A percentile compares a stretch with the other conserved stretches of the same genome.
Evolutionary conservation across 169 alveolate species (phyloP).

Genomic region (Babesia ovata): DNA sequence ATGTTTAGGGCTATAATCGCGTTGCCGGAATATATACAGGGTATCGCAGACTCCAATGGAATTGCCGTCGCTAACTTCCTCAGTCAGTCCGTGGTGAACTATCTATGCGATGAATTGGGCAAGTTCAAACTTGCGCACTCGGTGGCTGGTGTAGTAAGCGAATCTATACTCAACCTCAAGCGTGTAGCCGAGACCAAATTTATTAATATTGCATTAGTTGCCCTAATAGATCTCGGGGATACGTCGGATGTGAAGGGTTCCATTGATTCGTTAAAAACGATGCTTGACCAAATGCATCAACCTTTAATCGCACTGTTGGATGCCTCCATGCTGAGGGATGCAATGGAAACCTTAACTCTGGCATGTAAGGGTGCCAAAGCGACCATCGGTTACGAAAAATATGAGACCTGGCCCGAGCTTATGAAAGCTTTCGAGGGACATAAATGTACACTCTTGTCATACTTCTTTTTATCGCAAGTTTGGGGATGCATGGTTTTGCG

Average conservation of each 20-base stretch:
- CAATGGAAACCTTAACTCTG: constrained; percentile 12
- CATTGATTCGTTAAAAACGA: background rate
- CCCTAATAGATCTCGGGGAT: constrained; percentile 30
- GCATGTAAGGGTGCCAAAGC: constrained; percentile 13
- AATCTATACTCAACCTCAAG: constrained; percentile 38
- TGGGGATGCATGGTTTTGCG: constrained; percentile 47
- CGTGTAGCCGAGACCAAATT: constrained; percentile 61
- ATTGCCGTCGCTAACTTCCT: constrained; percentile 49
- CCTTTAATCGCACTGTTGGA: constrained; percentile 22
- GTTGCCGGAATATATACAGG: constrained; percentile 60
- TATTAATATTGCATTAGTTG: constrained; percentile 26
- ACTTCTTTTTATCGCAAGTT: constrained; percentile 31
- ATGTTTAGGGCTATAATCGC: constrained; percentile 30
- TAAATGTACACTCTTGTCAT: background rate
- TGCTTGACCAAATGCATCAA: constrained; percentile 17
- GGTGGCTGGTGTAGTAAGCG: constrained; percentile 36
- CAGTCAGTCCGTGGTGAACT: constrained; percentile 9
- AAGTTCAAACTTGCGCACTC: constrained; percentile 41
- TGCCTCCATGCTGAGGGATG: constrained; percentile 9
- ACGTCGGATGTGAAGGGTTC: background rate
- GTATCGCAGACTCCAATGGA: constrained; percentile 45
- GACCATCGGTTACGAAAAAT: background rate
- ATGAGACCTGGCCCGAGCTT: constrained; percentile 8
- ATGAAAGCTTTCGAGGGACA: constrained; percentile 7
- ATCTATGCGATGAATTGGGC: constrained; percentile 24